Base-by-base conservation (phyloP, 768 basidiomycete genomes). In the Rhodotorula graminis region DNA sequence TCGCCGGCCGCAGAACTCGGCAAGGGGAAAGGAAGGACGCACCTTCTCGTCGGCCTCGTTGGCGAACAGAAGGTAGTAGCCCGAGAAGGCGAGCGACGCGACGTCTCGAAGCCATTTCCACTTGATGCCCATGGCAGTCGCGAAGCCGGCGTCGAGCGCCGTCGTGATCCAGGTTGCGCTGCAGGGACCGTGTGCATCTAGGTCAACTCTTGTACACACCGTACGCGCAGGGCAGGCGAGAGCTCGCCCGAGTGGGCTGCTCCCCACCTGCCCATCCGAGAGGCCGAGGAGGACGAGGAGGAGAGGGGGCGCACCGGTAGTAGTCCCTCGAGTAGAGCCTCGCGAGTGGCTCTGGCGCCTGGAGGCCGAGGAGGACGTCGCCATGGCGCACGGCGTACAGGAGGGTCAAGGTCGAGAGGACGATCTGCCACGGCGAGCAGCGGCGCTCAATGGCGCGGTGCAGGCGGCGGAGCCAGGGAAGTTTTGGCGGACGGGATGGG, bases 11-110 rank as follows among this genome's bases (percentile, higher is more conserved):
- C 29, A 56, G 31, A 33, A 56, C 16, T 25, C 25, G 53, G 10
- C 21, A n/a, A 15, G 61, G 21, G 12, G 2, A 7, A 12, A 9
- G 27, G 27, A 14, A 25, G 3, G 18, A 40, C 84, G n/a, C 50
- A 92, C 95, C 87, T 94, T 97, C 83, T 98, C 94, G 76, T 99
- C 96, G 0, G 89, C 96, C 79, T 94, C 91, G 78, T 89, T 88
- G 31, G 94, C 90, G 80, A 89, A 89, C 18, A 89, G 80, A 33
- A 97, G 89, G 81, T 98, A 99, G 83, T 97, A 99, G 4, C 76
- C 75, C 3, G 92, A 88, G 80, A 96, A 95, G 33, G 92, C 76
- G 57, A 96, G 83, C 55, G 92, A 92, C 64, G 88, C 89, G 11
- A 96, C 82, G 80, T 99, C 92, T 75, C 89, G 86, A 18, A 97